Conservation (phyloP, 2,329 filamentous ascomycete genomes). For the Penicillium sp. region DNA sequence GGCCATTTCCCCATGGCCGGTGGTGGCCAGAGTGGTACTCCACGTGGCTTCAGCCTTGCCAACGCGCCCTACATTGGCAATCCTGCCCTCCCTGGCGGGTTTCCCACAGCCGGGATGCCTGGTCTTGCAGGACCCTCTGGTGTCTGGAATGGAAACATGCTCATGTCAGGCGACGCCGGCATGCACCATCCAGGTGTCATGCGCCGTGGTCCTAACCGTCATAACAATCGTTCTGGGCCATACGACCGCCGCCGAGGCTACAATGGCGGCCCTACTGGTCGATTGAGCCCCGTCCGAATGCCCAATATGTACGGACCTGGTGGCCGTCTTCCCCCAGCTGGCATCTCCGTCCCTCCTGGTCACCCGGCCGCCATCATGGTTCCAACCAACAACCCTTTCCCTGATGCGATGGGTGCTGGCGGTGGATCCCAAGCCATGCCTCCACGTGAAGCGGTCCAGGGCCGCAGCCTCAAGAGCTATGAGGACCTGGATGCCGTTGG, state of each 20-base stretch:
- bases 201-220: constrained; percentile 65
- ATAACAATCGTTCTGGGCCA: constrained; percentile 66
- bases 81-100: constrained; percentile 37
- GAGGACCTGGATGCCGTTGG: constrained; percentile 91
- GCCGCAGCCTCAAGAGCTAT: constrained; percentile 91
- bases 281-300: constrained; percentile 46
- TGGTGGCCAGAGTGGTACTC: constrained; percentile 77
- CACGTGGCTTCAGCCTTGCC: constrained; percentile 84
- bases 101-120: constrained; percentile 34
- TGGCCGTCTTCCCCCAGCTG: constrained; percentile 33
- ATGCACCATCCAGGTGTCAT: constrained; percentile 64
- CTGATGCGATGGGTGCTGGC: constrained; percentile 56
- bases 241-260: constrained; percentile 63
- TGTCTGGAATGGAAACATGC: constrained; percentile 31
- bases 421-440: constrained; percentile 73
- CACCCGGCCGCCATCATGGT: constrained; percentile 40
- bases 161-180: constrained; percentile 41
- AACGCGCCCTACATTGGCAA: constrained; percentile 62
- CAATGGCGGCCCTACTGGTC: constrained; percentile 43
- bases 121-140: constrained; percentile 34
- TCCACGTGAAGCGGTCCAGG: constrained; percentile 87
- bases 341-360: constrained; percentile 37
- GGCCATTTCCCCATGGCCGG: constrained; percentile 88
- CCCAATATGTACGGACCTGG: constrained; percentile 35
- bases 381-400: constrained; percentile 49